These are phyloP conservation scores for Clitopilus passeckerianus DNA, from an alignment of 768 basidiomycete species.

Conservation along the genomic window DNA sequence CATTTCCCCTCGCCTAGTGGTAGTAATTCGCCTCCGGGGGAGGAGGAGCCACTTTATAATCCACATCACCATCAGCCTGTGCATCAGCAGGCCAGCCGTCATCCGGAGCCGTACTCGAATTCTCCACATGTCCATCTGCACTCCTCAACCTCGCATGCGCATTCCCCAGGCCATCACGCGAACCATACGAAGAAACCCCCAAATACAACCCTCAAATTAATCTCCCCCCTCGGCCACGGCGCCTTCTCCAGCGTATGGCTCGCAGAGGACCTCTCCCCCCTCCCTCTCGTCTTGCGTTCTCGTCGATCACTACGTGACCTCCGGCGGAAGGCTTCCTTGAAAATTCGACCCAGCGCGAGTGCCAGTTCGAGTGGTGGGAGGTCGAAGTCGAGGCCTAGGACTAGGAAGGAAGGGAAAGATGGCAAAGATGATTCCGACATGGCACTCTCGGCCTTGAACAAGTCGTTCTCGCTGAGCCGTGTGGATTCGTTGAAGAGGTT, in stretches of 20 bases:
- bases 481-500: not conserved
- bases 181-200: no score
- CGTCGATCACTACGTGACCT: slow-evolving; percentile 37
- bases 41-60: not conserved
- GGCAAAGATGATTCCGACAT: no score
- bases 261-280: slow-evolving; percentile 46
- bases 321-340: slow-evolving; percentile 15
- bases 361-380: not conserved
- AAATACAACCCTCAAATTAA: slow-evolving; percentile 25
- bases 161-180: no score
- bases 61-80: not conserved
- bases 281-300: slow-evolving; percentile 37
- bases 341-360: slow-evolving; percentile 8
- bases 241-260: slow-evolving; percentile 78
- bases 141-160: not conserved
- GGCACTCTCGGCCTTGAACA: no score
- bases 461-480: no score
- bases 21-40: not conserved
- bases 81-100: no score
- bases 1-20: not conserved
- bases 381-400: not conserved
- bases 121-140: not conserved
- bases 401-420: not conserved
- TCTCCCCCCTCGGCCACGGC: slow-evolving; percentile 59
- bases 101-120: not conserved